Conservation (phyloP, 257 asterid species). For the Solanum etuberosum region DNA sequence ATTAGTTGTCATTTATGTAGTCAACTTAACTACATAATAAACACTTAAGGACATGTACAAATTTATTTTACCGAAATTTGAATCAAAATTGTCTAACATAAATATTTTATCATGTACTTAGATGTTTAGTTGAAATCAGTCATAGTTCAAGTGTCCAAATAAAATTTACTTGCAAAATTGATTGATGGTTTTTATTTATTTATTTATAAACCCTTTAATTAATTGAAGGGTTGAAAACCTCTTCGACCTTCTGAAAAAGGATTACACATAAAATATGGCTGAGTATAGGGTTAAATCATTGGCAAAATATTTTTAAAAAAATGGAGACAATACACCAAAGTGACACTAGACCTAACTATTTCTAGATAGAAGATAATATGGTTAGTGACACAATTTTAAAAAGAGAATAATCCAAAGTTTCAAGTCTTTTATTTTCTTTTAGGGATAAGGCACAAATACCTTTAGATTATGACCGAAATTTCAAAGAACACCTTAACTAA, state of each 20-base stretch:
- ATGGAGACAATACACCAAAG: neutral
- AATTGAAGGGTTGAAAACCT: neutral
- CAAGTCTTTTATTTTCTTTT: neutral
- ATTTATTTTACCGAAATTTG: neutral
- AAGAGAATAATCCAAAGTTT: neutral
- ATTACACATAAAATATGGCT: neutral
- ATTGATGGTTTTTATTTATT: neutral
- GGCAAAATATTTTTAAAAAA: neutral
- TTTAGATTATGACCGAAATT: no score
- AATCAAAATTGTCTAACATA: neutral
- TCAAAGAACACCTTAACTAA: no score
- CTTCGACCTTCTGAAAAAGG: neutral
- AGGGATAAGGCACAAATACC: no score
- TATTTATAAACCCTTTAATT: neutral
- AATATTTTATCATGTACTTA: neutral
- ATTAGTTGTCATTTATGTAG: neutral
- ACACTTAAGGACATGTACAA: neutral
- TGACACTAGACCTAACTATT: neutral
- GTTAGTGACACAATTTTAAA: neutral
- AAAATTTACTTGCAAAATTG: neutral
- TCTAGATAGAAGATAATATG: neutral
- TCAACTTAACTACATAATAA: neutral
- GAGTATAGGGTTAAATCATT: neutral
- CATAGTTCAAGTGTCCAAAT: neutral
- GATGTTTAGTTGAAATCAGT: neutral